Conservation (phyloP, 2,329 filamentous ascomycete genomes). For the Graphilbum ipis-grandicollis region DNA sequence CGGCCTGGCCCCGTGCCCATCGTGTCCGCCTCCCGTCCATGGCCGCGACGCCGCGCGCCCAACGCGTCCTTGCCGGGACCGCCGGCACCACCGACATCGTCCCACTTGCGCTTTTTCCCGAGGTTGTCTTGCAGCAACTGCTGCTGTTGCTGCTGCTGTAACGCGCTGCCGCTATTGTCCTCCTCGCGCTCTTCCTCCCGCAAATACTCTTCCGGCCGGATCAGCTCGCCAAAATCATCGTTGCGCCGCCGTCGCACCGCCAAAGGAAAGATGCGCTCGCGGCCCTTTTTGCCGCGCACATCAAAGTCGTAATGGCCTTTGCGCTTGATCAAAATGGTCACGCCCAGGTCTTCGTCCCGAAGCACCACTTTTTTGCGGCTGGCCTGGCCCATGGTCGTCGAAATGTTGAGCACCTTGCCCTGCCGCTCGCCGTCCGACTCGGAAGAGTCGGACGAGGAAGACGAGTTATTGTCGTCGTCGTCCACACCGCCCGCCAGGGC, state of each 20-base stretch:
- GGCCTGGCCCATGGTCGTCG: slow-evolving; percentile 67
- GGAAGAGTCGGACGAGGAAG: slow-evolving; percentile 68
- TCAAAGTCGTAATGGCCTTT: slow-evolving; percentile 91
- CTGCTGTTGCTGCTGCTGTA: neutral
- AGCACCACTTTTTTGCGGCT: slow-evolving; percentile 73
- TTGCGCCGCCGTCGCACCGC: slow-evolving; percentile 60
- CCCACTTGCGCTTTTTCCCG: slow-evolving; percentile 91
- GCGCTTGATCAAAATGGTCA: slow-evolving; percentile 76
- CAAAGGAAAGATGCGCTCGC: slow-evolving; percentile 84
- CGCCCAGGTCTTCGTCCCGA: slow-evolving; percentile 77
- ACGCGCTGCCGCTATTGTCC: slow-evolving; percentile 15
- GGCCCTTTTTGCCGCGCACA: slow-evolving; percentile 75
- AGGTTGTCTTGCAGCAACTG: slow-evolving; percentile 39
- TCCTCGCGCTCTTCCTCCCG: slow-evolving; percentile 80
- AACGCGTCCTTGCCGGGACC: too few species aligned
- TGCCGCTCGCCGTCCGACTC: slow-evolving; percentile 83
- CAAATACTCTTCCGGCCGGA: slow-evolving; percentile 84
- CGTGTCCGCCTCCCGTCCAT: too few species aligned
- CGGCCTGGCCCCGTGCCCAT: too few species aligned
- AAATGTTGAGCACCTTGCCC: slow-evolving; percentile 78
- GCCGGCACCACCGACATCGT: slow-evolving; percentile 48
- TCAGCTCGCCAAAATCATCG: slow-evolving; percentile 89
- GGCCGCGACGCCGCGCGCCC: too few species aligned
- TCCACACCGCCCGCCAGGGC: slow-evolving; percentile 48
- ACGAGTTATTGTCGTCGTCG: slow-evolving; percentile 46